These are phyloP conservation scores for Cladosporium austrohemisphaericum DNA, from an alignment of 2,329 filamentous ascomycete genomes.

Conservation along the genomic window DNA sequence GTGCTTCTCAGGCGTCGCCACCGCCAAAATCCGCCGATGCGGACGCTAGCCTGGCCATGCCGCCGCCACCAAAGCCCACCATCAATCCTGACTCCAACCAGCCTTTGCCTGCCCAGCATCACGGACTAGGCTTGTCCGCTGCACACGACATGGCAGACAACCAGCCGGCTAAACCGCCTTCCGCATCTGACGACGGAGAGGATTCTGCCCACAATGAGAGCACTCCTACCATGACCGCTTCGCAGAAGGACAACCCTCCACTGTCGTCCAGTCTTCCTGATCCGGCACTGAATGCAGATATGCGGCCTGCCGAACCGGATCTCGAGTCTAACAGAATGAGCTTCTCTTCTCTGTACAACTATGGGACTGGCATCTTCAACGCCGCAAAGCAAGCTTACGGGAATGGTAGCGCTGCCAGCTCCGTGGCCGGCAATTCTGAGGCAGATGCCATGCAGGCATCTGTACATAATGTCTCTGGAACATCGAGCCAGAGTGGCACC, in stretches of 20 bases:
- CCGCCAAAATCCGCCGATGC: neutral
- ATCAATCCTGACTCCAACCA: conserved; percentile 6
- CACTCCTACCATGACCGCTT: conserved; percentile 5
- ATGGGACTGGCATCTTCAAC: conserved; percentile 55
- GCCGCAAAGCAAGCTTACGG: conserved; percentile 48
- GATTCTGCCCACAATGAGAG: neutral
- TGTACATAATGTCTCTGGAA: conserved; percentile 42
- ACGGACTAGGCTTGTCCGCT: neutral
- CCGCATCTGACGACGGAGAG: neutral
- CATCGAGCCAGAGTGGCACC: conserved; percentile 42
- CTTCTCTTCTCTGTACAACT: conserved; percentile 68
- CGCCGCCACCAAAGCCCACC: conserved; percentile 12
- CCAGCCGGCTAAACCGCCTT: neutral
- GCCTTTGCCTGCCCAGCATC: neutral
- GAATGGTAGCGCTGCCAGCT: conserved; percentile 45
- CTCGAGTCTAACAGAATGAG: conserved; percentile 63
- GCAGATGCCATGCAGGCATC: conserved; percentile 43
- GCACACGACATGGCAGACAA: neutral
- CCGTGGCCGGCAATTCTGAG: conserved; percentile 43
- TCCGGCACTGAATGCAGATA: conserved; percentile 18
- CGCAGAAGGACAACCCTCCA: conserved; percentile 5
- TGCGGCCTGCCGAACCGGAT: conserved; percentile 28
- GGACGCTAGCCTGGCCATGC: conserved; percentile 12
- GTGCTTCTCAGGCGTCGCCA: neutral
- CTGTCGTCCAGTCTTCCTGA: conserved; percentile 18